These are phyloP conservation scores for Ascosphaera acerosa DNA, from an alignment of 2,329 filamentous ascomycete genomes.

Conservation along the genomic window DNA sequence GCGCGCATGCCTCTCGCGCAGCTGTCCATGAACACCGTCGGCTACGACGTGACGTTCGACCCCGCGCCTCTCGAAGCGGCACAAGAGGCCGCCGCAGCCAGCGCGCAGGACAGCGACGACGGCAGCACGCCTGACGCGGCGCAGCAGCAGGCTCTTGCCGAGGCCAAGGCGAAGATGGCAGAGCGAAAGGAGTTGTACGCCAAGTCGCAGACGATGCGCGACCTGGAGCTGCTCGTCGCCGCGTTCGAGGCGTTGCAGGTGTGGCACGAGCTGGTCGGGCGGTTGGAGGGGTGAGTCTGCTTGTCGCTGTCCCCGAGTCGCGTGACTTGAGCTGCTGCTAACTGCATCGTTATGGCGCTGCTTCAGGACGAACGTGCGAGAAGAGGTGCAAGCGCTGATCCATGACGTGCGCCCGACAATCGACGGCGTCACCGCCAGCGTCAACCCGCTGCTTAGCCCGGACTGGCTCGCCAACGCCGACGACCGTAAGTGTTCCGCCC, in stretches of 20 bases:
- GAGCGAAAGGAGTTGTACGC: constrained; percentile 6
- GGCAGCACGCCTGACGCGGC: no score
- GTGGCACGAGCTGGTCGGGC: constrained; percentile 30
- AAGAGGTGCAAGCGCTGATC: no score
- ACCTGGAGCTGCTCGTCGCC: constrained; percentile 41
- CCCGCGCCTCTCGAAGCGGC: constrained; percentile 8
- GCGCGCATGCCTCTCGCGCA: constrained; percentile 25
- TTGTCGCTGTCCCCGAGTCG: no score
- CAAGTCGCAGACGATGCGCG: constrained; percentile 37
- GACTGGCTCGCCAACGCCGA: constrained; percentile 35
- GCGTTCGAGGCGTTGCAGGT: constrained; percentile 43
- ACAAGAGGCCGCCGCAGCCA: not conserved
- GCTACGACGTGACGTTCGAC: constrained; percentile 14
- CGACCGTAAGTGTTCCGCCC: constrained; percentile 27
- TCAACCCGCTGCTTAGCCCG: constrained; percentile 33
- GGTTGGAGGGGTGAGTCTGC: constrained; percentile 18
- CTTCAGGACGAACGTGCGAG: no score
- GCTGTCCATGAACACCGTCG: constrained; percentile 18
- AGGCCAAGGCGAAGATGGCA: not conserved
- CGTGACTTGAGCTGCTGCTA: no score
- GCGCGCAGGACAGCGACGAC: constrained; percentile 6
- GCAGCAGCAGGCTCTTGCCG: no score
- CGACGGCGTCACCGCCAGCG: constrained; percentile 28
- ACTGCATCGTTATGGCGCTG: no score
- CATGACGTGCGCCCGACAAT: constrained; percentile 15